phyloP scores from a whole-genome alignment of 805 yeast species.

The Candida pseudofarinosa region DNA sequence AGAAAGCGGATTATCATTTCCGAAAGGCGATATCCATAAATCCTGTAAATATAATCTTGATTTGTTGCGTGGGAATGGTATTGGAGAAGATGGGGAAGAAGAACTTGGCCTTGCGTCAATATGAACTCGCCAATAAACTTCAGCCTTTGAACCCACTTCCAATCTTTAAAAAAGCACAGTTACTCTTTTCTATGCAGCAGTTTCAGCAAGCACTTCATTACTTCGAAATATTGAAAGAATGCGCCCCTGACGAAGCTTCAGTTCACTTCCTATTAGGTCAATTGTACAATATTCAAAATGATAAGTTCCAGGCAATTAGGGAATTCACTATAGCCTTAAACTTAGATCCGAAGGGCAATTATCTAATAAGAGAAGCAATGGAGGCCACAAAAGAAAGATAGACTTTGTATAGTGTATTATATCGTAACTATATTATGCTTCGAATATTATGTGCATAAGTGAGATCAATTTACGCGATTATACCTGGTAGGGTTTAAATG shows the following conservation, averaged over 20 bases:
- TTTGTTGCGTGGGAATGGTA: slow-evolving; percentile 93
- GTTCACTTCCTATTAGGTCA: slow-evolving; percentile 90
- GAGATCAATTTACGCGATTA: too few species aligned
- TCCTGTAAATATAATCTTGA: slow-evolving; percentile 82
- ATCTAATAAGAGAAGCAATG: slow-evolving; percentile 78
- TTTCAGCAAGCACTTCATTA: slow-evolving; percentile 69
- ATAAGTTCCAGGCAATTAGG: slow-evolving; percentile 72
- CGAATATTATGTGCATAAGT: neutral
- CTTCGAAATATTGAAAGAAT: slow-evolving; percentile 64
- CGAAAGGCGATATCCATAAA: slow-evolving; percentile 83
- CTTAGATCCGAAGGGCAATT: slow-evolving; percentile 89
- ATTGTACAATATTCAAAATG: slow-evolving; percentile 70
- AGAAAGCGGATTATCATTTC: slow-evolving; percentile 81
- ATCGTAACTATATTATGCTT: slow-evolving; percentile 1
- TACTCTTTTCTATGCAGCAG: slow-evolving; percentile 65
- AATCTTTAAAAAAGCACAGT: slow-evolving; percentile 82
- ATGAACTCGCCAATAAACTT: slow-evolving; percentile 73
- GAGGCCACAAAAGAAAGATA: slow-evolving; percentile 43
- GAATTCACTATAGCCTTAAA: slow-evolving; percentile 87
- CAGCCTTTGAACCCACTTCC: slow-evolving; percentile 88
- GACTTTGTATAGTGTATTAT: slow-evolving; percentile 1
- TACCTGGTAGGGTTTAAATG: too few species aligned
- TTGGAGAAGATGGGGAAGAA: slow-evolving; percentile 69
- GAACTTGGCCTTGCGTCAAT: slow-evolving; percentile 73
- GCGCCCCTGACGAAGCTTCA: slow-evolving; percentile 93